Conservation (phyloP, 257 asterid species). For the Mitragyna speciosa region DNA sequence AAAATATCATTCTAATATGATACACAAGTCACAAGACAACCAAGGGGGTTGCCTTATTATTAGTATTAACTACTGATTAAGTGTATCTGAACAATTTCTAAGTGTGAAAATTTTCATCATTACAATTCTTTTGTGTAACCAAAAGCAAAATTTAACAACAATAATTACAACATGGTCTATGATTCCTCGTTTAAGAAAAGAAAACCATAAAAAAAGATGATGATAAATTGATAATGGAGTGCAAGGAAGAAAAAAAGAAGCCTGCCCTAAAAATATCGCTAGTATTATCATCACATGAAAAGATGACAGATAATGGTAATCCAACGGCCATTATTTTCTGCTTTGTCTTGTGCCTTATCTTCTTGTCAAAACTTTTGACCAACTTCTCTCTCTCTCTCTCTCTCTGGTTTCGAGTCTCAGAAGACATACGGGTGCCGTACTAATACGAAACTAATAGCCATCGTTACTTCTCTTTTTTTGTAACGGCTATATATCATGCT, state of each 20-base stretch:
- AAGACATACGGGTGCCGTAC: background rate
- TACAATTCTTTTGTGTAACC: no score
- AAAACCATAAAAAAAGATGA: background rate
- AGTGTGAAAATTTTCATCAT: background rate
- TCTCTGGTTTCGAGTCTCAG: background rate
- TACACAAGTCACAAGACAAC: background rate
- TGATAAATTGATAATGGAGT: background rate
- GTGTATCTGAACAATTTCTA: background rate
- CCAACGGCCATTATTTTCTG: constrained; percentile 28
- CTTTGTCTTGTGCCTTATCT: background rate
- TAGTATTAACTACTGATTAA: background rate
- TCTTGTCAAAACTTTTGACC: constrained; percentile 18
- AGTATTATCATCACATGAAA: background rate
- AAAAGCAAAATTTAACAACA: no score
- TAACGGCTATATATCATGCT: constrained; percentile 51
- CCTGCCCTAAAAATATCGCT: background rate
- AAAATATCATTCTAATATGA: background rate
- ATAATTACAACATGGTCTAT: background rate
- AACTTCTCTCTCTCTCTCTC: constrained; percentile 16
- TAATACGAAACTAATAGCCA: background rate
- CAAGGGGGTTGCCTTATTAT: background rate
- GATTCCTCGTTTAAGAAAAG: background rate
- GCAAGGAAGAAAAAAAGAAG: background rate
- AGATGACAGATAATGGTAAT: constrained; percentile 8
- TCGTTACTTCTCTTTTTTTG: background rate